Conservation (phyloP, 108 stramenopile genomes). For the Fragilaria radians region DNA sequence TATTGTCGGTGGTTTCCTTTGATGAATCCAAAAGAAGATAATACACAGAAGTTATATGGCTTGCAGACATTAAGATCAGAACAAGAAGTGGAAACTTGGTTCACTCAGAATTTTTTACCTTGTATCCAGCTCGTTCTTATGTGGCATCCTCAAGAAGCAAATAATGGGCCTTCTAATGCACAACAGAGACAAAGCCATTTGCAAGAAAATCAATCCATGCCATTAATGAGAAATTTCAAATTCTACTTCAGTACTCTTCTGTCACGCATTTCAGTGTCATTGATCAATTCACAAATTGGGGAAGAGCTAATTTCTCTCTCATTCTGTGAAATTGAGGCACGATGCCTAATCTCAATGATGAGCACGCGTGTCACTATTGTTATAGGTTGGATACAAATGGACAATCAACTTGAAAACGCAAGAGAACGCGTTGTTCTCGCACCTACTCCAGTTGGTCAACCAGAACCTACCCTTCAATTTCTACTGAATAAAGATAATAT, state of each 20-base stretch:
- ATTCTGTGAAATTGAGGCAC: conserved; percentile 47
- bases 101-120: conserved; percentile 56
- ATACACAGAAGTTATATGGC: conserved; percentile 56
- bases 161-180: no score
- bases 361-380: conserved; percentile 61
- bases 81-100: conserved; percentile 50
- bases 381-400: conserved; percentile 68
- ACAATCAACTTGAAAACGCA: conserved; percentile 53
- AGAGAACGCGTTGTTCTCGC: conserved; percentile 71
- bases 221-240: no score
- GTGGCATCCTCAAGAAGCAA: conserved; percentile 40
- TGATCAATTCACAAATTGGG: conserved; percentile 68
- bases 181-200: conserved; percentile 4
- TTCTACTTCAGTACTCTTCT: conserved; percentile 61
- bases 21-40: conserved; percentile 39
- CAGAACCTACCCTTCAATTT: conserved; percentile 69
- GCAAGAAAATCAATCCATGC: conserved; percentile 1
- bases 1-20: conserved; percentile 82
- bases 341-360: conserved; percentile 61
- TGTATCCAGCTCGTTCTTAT: conserved; percentile 64
- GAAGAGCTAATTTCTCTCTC: conserved; percentile 58
- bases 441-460: conserved; percentile 51
- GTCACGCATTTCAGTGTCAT: conserved; percentile 43
- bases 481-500: conserved; percentile 75
- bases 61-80: conserved; percentile 54